Base-by-base conservation (phyloP, 805 yeast genomes). In the Saccharomyces eubayanus region DNA sequence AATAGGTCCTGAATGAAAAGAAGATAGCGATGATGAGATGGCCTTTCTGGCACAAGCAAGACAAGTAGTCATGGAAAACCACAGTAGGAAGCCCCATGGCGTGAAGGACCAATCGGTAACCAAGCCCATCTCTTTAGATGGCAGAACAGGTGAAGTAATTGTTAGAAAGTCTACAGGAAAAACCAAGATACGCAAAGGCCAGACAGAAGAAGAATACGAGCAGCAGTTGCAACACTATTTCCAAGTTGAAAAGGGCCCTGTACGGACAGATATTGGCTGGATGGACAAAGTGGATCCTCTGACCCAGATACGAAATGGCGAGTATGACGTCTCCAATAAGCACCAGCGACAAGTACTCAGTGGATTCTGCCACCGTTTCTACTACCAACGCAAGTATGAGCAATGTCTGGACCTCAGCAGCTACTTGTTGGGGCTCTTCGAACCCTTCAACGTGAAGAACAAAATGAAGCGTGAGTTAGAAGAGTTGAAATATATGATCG, bases 281-380 rank as follows among this genome's bases (percentile, higher is more conserved):
- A 63, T 62, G 62, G 59, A 59, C 41, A 43, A 43, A 3, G 47
- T 43, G 5, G 58, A 57, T 11, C 49, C 51, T 9, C 30, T 36
- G 28, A 45, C 24, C 10, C 46, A 54, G 12, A 31, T 54, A 9
- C 45, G 28, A 5, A 48, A 49, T 27, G 47, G 30, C 14, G 47
- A 49, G 24, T 46, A 48, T 14, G 54, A 62, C 4, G 59, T 62
- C n/a, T 63, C 71, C 5, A 52, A 60, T 0, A 87, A 87, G 59
- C 74, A 80, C 2, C 82, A 79, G 50, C 72, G 89, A 50, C 82
- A 77, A 14, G 72, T 72, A 47, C 62, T 85, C 29, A 74, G 83
- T 48, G 80, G 81, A 55, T 80, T 83, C 9, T 76, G 87, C 31
- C 90, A 87, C 58, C 71, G 82, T 56, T 75, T 82, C 1, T 89